Evolutionary conservation across 192 early-diverging fungal species (phyloP).

Genomic region (Coemansia sp.): DNA sequence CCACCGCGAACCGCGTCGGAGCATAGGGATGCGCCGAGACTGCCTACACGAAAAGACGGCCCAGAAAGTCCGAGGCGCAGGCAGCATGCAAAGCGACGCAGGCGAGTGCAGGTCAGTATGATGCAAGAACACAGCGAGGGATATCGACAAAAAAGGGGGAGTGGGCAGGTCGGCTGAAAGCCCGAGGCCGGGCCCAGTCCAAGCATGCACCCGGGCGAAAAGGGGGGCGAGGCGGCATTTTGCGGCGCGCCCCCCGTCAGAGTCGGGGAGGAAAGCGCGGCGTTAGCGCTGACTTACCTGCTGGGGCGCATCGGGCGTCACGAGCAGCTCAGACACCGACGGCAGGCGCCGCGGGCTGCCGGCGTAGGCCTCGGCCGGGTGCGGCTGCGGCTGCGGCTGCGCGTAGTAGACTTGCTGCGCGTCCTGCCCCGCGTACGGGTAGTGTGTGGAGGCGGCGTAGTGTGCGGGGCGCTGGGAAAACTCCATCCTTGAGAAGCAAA

Average conservation of each 20-base stretch:
- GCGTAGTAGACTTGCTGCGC: conserved; percentile 12
- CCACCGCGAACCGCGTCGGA: not conserved
- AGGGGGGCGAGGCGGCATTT: no score
- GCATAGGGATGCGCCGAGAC: conserved; percentile 2
- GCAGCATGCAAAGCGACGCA: no score
- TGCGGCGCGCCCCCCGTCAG: no score
- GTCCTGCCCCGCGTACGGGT: conserved; percentile 19
- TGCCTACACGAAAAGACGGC: conserved; percentile 3
- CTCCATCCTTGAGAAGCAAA: conserved; percentile 26
- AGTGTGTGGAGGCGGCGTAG: conserved; percentile 23
- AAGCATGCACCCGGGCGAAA: not conserved
- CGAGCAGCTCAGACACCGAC: conserved; percentile 41
- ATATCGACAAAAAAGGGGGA: no score
- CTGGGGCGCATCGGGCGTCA: conserved; percentile 11
- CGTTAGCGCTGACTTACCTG: no score
- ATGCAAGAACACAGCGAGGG: not conserved
- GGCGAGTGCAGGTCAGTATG: not conserved
- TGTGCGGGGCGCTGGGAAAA: conserved; percentile 50
- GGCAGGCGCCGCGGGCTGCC: conserved; percentile 31
- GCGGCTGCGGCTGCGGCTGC: not conserved
- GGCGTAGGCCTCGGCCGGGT: conserved; percentile 11
- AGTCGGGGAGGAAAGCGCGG: not conserved
- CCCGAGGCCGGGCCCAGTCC: not conserved
- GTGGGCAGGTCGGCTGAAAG: no score
- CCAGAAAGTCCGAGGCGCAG: not conserved